Evolutionary conservation across 352 stramenopile genomes (phyloP).

Genomic region (Phytophthora tubulina): DNA sequence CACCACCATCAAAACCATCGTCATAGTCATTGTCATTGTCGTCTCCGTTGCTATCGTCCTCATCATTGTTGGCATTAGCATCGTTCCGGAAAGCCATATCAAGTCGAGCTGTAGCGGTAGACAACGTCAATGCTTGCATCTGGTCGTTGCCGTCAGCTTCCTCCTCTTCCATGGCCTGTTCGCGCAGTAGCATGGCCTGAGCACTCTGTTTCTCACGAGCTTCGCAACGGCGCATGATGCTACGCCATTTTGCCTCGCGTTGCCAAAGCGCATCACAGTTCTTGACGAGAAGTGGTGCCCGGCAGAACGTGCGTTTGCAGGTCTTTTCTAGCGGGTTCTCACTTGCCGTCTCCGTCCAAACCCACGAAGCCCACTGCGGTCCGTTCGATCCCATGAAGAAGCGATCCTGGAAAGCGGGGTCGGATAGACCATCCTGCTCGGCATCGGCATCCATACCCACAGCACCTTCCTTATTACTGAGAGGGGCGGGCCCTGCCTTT

Average conservation of each 20-base stretch:
- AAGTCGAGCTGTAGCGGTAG: conserved; percentile 44
- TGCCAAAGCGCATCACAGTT: conserved; percentile 69
- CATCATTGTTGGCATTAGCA: conserved; percentile 39
- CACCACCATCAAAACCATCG: conserved; percentile 40
- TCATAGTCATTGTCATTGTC: conserved; percentile 53
- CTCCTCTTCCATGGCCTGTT: conserved; percentile 75
- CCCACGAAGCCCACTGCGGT: conserved; percentile 77
- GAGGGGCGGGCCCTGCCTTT: conserved; percentile 22
- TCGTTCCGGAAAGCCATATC: conserved; percentile 52
- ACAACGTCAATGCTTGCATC: conserved; percentile 56
- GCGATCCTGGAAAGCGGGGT: conserved; percentile 69
- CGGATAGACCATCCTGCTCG: conserved; percentile 61
- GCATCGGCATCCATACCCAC: conserved; percentile 50
- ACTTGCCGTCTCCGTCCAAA: conserved; percentile 65
- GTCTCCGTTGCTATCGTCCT: conserved; percentile 46
- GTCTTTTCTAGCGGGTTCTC: conserved; percentile 64
- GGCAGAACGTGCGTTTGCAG: conserved; percentile 74
- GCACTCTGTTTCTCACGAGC: conserved; percentile 68
- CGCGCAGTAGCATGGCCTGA: conserved; percentile 71
- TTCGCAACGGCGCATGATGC: conserved; percentile 55
- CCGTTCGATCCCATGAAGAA: conserved; percentile 63
- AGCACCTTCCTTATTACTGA: conserved; percentile 49
- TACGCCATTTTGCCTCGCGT: conserved; percentile 75
- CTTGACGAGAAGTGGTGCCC: conserved; percentile 57
- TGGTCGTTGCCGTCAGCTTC: conserved; percentile 46